phyloP scores from a whole-genome alignment of 148 eudicot genomes.

The Cornus suecica region DNA sequence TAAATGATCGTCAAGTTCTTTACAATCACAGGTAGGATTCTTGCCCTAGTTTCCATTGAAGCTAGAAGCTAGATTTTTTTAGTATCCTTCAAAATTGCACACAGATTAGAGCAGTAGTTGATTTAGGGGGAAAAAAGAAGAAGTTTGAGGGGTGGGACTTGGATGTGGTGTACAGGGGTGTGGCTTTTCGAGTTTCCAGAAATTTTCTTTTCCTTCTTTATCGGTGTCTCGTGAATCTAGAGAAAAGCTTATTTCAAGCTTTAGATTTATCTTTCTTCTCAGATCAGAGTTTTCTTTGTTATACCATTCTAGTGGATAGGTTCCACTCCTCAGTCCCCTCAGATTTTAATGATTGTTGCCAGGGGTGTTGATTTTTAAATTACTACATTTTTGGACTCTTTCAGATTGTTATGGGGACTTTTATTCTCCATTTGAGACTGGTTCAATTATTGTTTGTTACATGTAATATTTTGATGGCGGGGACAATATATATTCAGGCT shows the following conservation, averaged over 20 bases:
- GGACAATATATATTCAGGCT: not conserved
- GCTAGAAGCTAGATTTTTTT: conserved; percentile 20
- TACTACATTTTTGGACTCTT: not conserved
- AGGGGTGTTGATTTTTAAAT: not conserved
- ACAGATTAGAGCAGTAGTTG: conserved; percentile 3
- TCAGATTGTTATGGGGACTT: not conserved
- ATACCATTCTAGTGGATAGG: not conserved
- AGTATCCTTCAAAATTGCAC: conserved; percentile 23
- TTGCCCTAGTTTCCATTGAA: conserved; percentile 11
- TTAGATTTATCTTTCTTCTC: not conserved
- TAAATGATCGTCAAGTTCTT: conserved; percentile 14
- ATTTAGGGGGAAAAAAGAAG: conserved; percentile 4
- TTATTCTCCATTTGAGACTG: not conserved
- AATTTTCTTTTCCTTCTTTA: not conserved
- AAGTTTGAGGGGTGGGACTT: conserved; percentile 11
- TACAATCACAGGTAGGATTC: conserved; percentile 4
- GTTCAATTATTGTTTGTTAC: not conserved
- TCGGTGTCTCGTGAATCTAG: not conserved
- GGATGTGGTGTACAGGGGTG: conserved; percentile 5
- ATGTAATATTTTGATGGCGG: conserved; percentile 10
- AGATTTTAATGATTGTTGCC: not conserved
- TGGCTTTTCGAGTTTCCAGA: conserved; percentile 7
- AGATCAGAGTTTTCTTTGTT: not conserved
- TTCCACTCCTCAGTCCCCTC: not conserved
- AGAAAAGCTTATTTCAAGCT: not conserved